phyloP scores from a whole-genome alignment of 345 rosid species.

The Hibiscus syriacus region DNA sequence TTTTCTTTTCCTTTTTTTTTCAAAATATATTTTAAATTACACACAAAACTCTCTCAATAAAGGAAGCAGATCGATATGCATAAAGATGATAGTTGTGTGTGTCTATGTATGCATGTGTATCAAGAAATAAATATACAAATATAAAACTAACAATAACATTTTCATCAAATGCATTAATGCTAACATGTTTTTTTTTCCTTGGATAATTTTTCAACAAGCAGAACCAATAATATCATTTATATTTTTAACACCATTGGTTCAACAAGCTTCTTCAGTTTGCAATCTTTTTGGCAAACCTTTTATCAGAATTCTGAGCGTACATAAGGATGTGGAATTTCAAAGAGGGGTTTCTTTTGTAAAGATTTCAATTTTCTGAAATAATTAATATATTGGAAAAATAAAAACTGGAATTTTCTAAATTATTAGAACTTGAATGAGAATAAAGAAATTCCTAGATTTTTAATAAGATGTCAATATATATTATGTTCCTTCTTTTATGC shows the following conservation, averaged over 20 bases:
- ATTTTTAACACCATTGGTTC: not conserved
- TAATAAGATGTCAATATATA: not conserved
- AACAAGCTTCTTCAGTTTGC: not conserved
- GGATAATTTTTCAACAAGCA: not conserved
- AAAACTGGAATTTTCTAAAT: not conserved
- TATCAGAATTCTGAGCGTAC: not conserved
- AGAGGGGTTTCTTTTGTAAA: not conserved
- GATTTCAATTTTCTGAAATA: not conserved
- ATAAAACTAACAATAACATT: not conserved
- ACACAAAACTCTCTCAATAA: not conserved
- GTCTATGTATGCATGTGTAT: not conserved
- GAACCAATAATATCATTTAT: not conserved
- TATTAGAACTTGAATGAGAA: not conserved
- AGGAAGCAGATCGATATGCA: not conserved
- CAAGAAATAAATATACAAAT: not conserved
- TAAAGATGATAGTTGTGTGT: not conserved
- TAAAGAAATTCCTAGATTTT: not conserved
- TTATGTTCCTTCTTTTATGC: not conserved
- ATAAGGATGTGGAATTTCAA: not conserved
- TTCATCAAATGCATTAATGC: not conserved
- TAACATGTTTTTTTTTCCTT: not conserved
- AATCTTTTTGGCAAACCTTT: not conserved
- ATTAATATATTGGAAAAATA: not conserved
- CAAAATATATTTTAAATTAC: not conserved
- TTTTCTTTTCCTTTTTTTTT: not conserved